These are phyloP conservation scores for Perilla frutescens DNA, from an alignment of 257 asterid species.

Conservation along the genomic window DNA sequence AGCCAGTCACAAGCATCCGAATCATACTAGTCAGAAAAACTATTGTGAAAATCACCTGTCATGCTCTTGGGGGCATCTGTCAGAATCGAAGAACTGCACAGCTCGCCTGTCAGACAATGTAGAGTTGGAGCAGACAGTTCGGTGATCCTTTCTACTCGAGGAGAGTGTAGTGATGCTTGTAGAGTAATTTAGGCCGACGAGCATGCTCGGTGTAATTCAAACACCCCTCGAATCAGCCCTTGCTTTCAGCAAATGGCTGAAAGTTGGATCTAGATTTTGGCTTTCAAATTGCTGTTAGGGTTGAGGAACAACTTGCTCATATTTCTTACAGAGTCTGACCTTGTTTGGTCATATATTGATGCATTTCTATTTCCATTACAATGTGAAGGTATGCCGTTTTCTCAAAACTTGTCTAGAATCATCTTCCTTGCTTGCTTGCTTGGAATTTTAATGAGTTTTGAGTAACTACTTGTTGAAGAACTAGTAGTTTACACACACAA, in stretches of 20 bases:
- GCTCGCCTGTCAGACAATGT: neutral
- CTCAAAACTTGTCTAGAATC: too few relatives aligned
- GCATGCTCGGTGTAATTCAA: too few relatives aligned
- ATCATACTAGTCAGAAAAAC: neutral
- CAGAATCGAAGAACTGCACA: neutral
- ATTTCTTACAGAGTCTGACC: neutral
- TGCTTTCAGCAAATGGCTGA: conserved; percentile 5
- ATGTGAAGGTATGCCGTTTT: too few relatives aligned
- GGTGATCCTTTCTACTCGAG: neutral
- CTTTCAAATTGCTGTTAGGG: neutral
- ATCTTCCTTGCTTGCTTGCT: too few relatives aligned
- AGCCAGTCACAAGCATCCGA: neutral
- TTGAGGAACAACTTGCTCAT: neutral
- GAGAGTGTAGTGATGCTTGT: neutral
- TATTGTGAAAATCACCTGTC: neutral
- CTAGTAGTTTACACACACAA: too few relatives aligned
- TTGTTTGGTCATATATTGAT: neutral
- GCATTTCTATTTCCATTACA: neutral
- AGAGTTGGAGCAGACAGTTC: neutral
- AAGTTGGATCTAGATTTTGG: neutral
- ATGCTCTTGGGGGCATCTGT: neutral
- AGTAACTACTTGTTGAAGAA: too few relatives aligned
- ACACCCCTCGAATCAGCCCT: neutral
- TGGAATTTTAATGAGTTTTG: too few relatives aligned
- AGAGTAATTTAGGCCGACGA: neutral